phyloP scores from a whole-genome alignment of 768 basidiomycete species.

The Trametes cubensis region DNA sequence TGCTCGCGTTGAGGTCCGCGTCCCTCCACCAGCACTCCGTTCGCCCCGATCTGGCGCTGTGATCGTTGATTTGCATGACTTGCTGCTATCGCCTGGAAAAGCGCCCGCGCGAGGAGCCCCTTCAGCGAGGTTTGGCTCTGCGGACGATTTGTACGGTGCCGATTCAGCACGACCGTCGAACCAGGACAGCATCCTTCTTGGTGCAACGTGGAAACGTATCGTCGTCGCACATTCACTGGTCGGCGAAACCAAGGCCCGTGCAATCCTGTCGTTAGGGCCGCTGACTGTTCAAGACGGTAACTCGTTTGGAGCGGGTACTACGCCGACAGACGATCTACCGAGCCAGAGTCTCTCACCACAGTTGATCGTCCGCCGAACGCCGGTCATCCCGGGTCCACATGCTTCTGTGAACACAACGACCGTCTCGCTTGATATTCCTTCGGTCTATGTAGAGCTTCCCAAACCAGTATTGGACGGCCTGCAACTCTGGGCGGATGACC shows the following conservation, averaged over 20 bases:
- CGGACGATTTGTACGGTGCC: slow-evolving; percentile 15
- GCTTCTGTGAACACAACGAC: slow-evolving; percentile 19
- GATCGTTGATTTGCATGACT: slow-evolving; percentile 61
- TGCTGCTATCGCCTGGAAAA: slow-evolving; percentile 44
- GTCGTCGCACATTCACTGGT: slow-evolving; percentile 51
- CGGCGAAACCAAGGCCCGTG: slow-evolving; percentile 43
- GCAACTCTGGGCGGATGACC: slow-evolving; percentile 88
- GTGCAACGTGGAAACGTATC: slow-evolving; percentile 47
- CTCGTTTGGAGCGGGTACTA: slow-evolving; percentile 23
- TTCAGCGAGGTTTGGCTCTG: slow-evolving; percentile 35
- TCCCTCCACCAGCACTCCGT: slow-evolving; percentile 54
- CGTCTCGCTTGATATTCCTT: slow-evolving; percentile 52
- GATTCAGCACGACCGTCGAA: slow-evolving; percentile 8
- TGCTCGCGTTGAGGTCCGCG: slow-evolving; percentile 69
- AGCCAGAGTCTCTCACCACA: slow-evolving; percentile 26
- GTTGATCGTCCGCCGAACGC: slow-evolving; percentile 1
- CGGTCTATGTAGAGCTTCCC: slow-evolving; percentile 58
- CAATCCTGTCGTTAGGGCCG: slow-evolving; percentile 55
- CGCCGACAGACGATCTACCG: background rate
- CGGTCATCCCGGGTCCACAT: background rate
- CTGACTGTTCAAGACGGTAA: slow-evolving; percentile 28
- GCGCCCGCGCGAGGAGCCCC: slow-evolving; percentile 18
- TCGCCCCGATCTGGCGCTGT: slow-evolving; percentile 67
- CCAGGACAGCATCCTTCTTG: slow-evolving; percentile 36
- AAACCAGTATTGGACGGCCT: slow-evolving; percentile 75